Percentiles rank a stretch among this genome's conserved stretches.
phyloP scores from a whole-genome alignment of 129 eudicot species.

The Chrysanthemum lavandulifolium region DNA sequence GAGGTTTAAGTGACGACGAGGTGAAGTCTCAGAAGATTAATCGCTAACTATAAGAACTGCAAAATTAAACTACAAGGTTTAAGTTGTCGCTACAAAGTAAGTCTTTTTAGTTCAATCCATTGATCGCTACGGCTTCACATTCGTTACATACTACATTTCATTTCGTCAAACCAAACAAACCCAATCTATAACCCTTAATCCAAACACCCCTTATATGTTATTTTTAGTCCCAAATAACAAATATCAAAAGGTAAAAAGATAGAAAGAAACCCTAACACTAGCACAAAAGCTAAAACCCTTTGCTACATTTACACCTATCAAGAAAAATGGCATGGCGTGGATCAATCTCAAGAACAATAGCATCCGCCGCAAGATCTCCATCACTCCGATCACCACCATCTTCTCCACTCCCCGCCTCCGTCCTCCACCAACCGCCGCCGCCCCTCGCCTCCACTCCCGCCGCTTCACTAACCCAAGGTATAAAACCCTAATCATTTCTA shows the following conservation, averaged over 20 bases:
- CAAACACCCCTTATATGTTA: neutral
- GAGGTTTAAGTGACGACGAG: too few relatives aligned
- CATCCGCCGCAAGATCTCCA: slow-evolving; percentile 72
- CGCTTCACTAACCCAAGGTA: slow-evolving; percentile 77
- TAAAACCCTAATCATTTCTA: neutral
- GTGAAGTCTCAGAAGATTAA: too few relatives aligned
- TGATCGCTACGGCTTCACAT: too few relatives aligned
- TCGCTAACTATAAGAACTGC: too few relatives aligned
- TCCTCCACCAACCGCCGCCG: slow-evolving; percentile 49
- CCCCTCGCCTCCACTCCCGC: slow-evolving; percentile 56
- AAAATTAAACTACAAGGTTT: too few relatives aligned
- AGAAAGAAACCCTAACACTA: slow-evolving; percentile 22
- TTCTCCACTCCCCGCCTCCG: slow-evolving; percentile 51
- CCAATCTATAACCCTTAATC: too few relatives aligned
- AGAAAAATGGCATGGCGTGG: slow-evolving; percentile 85
- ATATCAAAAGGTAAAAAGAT: neutral
- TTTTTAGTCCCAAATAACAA: neutral
- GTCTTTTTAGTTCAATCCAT: too few relatives aligned
- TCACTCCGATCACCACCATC: slow-evolving; percentile 59
- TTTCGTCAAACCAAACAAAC: too few relatives aligned
- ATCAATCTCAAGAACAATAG: slow-evolving; percentile 64
- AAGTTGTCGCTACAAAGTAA: too few relatives aligned
- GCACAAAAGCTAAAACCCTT: slow-evolving; percentile 30
- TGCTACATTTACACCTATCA: neutral
- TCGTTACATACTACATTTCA: too few relatives aligned